A percentile compares a stretch with the other conserved stretches of the same genome.
Conservation (phyloP, 1,284 basidiomycete species). For the Papiliotrema flavescens region DNA sequence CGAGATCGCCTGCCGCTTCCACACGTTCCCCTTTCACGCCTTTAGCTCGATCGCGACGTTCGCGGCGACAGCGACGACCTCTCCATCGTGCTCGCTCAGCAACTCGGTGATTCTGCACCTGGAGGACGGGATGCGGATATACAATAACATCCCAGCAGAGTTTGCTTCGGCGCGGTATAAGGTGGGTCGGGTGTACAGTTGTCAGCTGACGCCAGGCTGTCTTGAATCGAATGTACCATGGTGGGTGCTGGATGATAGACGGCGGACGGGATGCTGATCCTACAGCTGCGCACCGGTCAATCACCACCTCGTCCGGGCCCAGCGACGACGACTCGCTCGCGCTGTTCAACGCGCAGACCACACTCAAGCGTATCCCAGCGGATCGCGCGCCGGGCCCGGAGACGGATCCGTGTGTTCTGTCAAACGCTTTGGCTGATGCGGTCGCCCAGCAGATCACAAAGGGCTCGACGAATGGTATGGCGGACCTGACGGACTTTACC, state of each 20-base stretch:
- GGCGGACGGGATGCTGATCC: neutral
- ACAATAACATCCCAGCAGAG: neutral
- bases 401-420: neutral
- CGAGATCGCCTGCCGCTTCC: neutral
- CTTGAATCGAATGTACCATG: neutral
- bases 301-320: neutral
- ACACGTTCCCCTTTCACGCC: neutral
- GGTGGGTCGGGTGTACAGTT: neutral
- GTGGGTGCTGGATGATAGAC: neutral
- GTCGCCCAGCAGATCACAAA: neutral
- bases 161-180: neutral
- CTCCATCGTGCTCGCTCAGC: neutral
- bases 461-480: no score
- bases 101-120: neutral
- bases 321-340: neutral
- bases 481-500: neutral
- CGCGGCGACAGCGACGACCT: neutral
- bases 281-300: neutral
- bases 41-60: neutral
- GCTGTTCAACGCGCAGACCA: neutral
- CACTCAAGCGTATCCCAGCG: neutral
- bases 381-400: neutral
- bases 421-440: neutral
- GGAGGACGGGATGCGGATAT: neutral
- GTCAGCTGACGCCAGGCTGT: neutral